Conservation (phyloP, 345 rosid species). For the Eucalyptus sp. region DNA sequence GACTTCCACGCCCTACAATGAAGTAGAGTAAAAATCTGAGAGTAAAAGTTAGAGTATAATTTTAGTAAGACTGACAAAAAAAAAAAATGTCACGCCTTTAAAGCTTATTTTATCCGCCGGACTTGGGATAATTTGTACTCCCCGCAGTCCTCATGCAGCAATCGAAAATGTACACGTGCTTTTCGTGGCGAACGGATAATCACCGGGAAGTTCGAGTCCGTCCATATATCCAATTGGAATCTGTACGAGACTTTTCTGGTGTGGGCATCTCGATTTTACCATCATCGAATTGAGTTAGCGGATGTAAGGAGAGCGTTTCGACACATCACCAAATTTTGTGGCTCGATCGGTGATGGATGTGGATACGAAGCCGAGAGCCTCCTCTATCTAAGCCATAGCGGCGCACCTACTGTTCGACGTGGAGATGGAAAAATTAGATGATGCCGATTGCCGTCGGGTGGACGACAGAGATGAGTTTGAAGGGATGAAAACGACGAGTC, state of each 20-base stretch:
- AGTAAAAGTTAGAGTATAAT: no score
- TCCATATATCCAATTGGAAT: background rate
- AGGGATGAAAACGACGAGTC: background rate
- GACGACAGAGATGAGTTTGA: background rate
- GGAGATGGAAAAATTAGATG: background rate
- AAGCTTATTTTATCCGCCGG: background rate
- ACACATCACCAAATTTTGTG: background rate
- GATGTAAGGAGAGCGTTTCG: background rate
- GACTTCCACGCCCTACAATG: no score
- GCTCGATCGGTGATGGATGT: background rate
- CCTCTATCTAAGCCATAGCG: background rate
- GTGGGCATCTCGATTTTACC: background rate
- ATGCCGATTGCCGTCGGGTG: background rate
- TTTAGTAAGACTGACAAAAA: no score
- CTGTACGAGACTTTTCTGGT: no score
- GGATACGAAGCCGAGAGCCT: background rate
- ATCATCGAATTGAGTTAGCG: background rate
- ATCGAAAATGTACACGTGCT: background rate
- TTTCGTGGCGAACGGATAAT: background rate
- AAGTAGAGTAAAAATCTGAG: no score
- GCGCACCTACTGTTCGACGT: background rate
- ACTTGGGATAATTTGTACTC: background rate
- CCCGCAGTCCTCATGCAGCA: background rate
- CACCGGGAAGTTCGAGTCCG: background rate
- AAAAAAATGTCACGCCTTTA: background rate